Base-by-base conservation (phyloP, 164 flowering plant species). In the Umbilicus rupestris region DNA sequence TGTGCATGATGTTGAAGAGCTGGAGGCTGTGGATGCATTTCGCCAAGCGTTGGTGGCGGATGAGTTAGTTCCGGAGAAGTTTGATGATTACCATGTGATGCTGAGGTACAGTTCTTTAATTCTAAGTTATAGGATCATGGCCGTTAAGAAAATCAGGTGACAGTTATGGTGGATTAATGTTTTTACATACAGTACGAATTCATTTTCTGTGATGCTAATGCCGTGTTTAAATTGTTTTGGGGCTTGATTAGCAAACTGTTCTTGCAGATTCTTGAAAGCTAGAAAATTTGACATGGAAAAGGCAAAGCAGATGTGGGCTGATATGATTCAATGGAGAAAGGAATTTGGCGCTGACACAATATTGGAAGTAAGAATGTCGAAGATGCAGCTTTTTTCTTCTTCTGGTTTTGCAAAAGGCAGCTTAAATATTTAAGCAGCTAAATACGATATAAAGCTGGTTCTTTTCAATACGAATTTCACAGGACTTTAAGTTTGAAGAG, bases 71-170 rank as follows among this genome's bases (percentile, higher is more conserved):
- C 95, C 96, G 26, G 76, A 80, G 52, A 81, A 70, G 66, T 84
- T 80, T 71, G 96, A 92, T 79, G 98, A 92, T 72, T 92, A 92
- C 73, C 95, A 89, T 74, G 84, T 85, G 88, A 84, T 87, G 89
- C 71, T 92, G 69, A 89, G 96, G 98, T 92, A 33, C 3, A 0
- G 3, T 31, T 30, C 24, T 59, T 28, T 30, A 28, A 12, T 57
- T 58, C 19, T 5, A 58, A 5, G 33, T 47, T 47, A n/a, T 47
- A 47, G 24, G 8, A 3, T 47, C 7, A 19, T 19, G 7, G 0
- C 37, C 4, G 9, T 17, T 47, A 47, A 19, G 22, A 47, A 19
- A n/a, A 47, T 47, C 5, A 47, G 22, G 19, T 47, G 24, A 1
- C 19, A 47, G 52, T n/a, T 47, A 24, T 47, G 8, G 52, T 47